Evolutionary conservation across 2,329 filamentous ascomycete genomes (phyloP).

Genomic region (Geosmithia flava): DNA sequence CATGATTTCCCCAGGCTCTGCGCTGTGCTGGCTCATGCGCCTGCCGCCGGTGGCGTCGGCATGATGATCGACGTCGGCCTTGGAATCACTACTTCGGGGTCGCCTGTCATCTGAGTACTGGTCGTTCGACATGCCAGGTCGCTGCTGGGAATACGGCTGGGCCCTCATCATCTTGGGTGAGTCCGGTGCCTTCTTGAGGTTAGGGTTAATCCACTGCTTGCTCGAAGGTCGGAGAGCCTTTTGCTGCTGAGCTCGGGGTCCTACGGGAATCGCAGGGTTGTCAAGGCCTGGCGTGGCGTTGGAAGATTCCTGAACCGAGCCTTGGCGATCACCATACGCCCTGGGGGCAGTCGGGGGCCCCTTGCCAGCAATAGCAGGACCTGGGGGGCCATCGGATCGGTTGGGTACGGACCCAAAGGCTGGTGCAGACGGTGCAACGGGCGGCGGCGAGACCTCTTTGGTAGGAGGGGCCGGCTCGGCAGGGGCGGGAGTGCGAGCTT

Average conservation of each 20-base stretch:
- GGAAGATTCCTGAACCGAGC: constrained; percentile 14
- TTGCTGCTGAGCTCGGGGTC: constrained; percentile 38
- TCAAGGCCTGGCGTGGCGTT: constrained; percentile 26
- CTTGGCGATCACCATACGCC: constrained; percentile 36
- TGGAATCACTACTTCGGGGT: constrained; percentile 40
- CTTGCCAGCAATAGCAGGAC: constrained; percentile 25
- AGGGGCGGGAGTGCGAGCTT: constrained; percentile 30
- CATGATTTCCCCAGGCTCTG: constrained; percentile 33
- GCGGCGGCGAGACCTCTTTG: constrained; percentile 44
- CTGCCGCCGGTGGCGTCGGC: constrained; percentile 17
- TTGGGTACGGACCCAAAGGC: constrained; percentile 44
- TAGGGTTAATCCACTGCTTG: constrained; percentile 48
- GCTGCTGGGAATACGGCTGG: constrained; percentile 23
- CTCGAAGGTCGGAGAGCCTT: constrained; percentile 35
- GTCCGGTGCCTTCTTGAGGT: constrained; percentile 35
- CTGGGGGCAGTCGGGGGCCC: constrained; percentile 40
- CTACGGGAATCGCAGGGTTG: constrained; percentile 36
- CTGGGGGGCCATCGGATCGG: constrained; percentile 21
- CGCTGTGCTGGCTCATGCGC: constrained; percentile 25
- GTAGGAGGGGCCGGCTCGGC: constrained; percentile 33
- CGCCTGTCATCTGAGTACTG: constrained; percentile 28
- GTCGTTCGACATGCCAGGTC: constrained; percentile 18
- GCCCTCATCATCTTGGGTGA: constrained; percentile 39
- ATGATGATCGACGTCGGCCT: constrained; percentile 24
- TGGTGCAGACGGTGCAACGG: constrained; percentile 43